Evolutionary conservation across 768 basidiomycete species (phyloP).

Genomic region (Cantharellus cinnabarinus): DNA sequence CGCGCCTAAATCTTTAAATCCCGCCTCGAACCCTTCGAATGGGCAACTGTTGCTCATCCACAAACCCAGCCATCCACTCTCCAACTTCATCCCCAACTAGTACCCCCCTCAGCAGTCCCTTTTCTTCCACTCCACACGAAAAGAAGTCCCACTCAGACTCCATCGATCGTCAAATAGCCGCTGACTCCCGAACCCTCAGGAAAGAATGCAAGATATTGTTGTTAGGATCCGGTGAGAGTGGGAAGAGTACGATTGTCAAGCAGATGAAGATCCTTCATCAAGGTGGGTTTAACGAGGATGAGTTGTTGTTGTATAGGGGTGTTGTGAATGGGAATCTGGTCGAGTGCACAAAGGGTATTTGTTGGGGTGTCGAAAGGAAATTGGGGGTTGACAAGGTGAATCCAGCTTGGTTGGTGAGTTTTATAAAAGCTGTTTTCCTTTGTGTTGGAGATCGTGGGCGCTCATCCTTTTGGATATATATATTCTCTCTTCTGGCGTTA

Average conservation of each 20-base stretch:
- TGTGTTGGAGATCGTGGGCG: no score
- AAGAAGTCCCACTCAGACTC: slow-evolving; percentile 1
- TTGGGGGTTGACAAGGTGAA: slow-evolving; percentile 59
- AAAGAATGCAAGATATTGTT: slow-evolving; percentile 27
- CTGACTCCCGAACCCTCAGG: slow-evolving; percentile 22
- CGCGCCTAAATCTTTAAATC: no score
- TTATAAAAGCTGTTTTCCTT: no score
- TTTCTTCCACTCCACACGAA: neutral
- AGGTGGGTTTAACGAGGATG: slow-evolving; percentile 61
- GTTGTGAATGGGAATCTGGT: slow-evolving; percentile 74
- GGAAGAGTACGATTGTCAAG: slow-evolving; percentile 91
- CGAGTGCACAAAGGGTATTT: slow-evolving; percentile 69
- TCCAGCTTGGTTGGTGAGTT: no score
- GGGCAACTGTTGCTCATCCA: neutral
- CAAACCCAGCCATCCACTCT: neutral
- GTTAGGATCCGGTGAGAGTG: slow-evolving; percentile 71
- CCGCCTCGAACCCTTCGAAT: no score
- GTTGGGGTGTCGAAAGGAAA: slow-evolving; percentile 78
- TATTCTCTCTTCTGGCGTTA: no score
- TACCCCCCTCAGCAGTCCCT: neutral
- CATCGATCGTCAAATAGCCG: slow-evolving; percentile 19
- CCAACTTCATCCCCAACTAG: neutral
- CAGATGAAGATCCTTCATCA: slow-evolving; percentile 99
- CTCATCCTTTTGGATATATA: no score
- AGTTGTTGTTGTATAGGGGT: slow-evolving; percentile 57